Percentiles rank a stretch among this genome's conserved stretches.
These are phyloP conservation scores for Zoysia japonica DNA, from an alignment of 176 grass and related monocot species.

Conservation along the genomic window DNA sequence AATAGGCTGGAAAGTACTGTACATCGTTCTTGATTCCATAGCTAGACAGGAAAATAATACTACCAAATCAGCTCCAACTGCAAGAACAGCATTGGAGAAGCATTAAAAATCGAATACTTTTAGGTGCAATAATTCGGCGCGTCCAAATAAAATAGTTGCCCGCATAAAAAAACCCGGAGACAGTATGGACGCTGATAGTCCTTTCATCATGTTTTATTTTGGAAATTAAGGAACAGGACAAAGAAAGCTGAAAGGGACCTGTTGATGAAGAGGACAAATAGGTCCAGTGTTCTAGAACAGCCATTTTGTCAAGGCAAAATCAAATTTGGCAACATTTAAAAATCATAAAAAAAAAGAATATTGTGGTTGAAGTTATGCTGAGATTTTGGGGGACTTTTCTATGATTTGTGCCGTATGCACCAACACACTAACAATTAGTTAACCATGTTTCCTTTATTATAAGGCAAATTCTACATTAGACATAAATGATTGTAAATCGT, in stretches of 20 bases:
- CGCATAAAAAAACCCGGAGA: conserved; percentile 27
- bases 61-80: conserved; percentile 42
- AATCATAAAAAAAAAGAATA: not conserved
- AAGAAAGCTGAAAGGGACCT: not conserved
- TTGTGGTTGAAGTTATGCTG: conserved; percentile 23
- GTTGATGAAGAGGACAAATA: conserved; percentile 1
- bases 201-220: conserved; percentile 11
- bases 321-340: conserved; percentile 31
- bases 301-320: conserved; percentile 37
- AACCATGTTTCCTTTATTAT: conserved; percentile 24
- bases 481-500: too few relatives aligned
- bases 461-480: not conserved
- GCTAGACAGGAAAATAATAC: conserved; percentile 31
- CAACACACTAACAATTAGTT: conserved; percentile 37
- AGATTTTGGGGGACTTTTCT: conserved; percentile 39
- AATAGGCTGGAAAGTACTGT: conserved; percentile 9
- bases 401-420: conserved; percentile 46
- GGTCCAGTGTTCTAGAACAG: conserved; percentile 46
- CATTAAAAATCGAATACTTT: conserved; percentile 30
- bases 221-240: not conserved
- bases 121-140: conserved; percentile 35
- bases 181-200: conserved; percentile 23
- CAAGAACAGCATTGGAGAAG: conserved; percentile 27
- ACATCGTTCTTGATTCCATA: conserved; percentile 35
- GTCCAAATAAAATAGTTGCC: conserved; percentile 33